Percentiles rank a stretch among this genome's conserved stretches.
Evolutionary conservation across 2,329 filamentous ascomycete species (phyloP).

Genomic region (Scytalidium lignicola): DNA sequence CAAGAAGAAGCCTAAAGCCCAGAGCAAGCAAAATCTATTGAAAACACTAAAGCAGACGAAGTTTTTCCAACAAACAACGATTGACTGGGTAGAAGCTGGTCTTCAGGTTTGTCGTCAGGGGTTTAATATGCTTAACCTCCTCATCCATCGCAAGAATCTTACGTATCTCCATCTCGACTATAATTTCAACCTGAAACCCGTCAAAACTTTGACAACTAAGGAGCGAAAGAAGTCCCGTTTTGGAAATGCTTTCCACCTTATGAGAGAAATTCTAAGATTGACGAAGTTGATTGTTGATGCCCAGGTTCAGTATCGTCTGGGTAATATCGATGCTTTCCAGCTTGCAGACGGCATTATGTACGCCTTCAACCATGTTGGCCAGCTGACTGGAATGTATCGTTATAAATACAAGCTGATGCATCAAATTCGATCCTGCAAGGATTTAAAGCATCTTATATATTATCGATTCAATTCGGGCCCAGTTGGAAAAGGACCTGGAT

Average conservation of each 20-base stretch:
- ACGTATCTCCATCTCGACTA: conserved; percentile 98
- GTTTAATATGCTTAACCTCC: conserved; percentile 97
- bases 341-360: conserved; percentile 98
- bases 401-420: conserved; percentile 99
- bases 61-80: conserved; percentile 98
- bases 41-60: conserved; percentile 91
- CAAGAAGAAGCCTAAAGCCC: conserved; percentile 90
- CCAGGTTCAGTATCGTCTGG: conserved; percentile 93
- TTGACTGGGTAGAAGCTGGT: conserved; percentile 98
- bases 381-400: conserved; percentile 97
- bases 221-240: conserved; percentile 99
- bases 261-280: conserved; percentile 93
- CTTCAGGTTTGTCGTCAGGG: conserved; percentile 96
- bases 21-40: conserved; percentile 90
- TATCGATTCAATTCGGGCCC: conserved; percentile 97
- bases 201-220: conserved; percentile 97
- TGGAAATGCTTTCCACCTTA: conserved; percentile 97
- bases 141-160: conserved; percentile 97
- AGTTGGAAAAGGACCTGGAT: conserved; percentile 95
- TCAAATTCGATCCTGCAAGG: conserved; percentile 97
- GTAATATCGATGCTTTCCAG: conserved; percentile 98
- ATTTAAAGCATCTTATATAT: conserved; percentile 98
- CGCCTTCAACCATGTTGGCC: conserved; percentile 97
- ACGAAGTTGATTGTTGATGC: conserved; percentile 98
- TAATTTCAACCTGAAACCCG: conserved; percentile 98